A percentile compares a stretch with the other conserved stretches of the same genome.
These are phyloP conservation scores for Macrolepiota albuminosa DNA, from an alignment of 768 basidiomycete genomes.

Conservation along the genomic window DNA sequence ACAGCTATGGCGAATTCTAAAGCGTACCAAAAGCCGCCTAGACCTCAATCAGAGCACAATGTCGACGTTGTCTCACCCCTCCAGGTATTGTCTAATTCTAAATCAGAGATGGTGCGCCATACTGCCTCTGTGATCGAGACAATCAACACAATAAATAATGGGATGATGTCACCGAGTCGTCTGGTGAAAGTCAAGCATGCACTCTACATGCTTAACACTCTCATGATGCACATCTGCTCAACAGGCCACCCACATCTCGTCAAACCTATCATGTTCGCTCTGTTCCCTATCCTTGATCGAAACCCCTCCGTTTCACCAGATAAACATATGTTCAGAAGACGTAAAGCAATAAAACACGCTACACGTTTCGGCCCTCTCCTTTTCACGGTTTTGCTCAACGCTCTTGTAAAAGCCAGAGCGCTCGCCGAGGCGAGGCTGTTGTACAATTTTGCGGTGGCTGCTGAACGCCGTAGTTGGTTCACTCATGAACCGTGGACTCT, in stretches of 20 bases:
- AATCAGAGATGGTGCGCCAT: neutral
- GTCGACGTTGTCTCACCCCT: slow-evolving; percentile 5
- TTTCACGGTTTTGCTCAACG: slow-evolving; percentile 56
- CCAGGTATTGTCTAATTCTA: neutral
- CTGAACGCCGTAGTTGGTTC: slow-evolving; percentile 52
- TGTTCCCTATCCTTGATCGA: slow-evolving; percentile 50
- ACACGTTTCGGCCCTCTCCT: slow-evolving; percentile 54
- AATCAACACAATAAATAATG: slow-evolving; percentile 5
- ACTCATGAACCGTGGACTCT: slow-evolving; percentile 54
- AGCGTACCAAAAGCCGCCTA: neutral
- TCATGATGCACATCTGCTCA: slow-evolving; percentile 47
- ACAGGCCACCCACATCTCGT: slow-evolving; percentile 44
- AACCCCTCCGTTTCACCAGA: slow-evolving; percentile 19
- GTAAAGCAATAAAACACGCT: slow-evolving; percentile 35
- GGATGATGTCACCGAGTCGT: slow-evolving; percentile 4
- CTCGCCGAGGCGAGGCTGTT: slow-evolving; percentile 49
- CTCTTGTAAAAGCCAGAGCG: slow-evolving; percentile 52
- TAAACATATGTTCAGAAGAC: slow-evolving; percentile 18
- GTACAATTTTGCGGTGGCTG: slow-evolving; percentile 57
- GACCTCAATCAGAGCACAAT: neutral
- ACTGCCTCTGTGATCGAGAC: neutral
- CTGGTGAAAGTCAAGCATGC: slow-evolving; percentile 26
- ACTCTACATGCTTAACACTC: slow-evolving; percentile 43
- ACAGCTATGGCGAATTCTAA: slow-evolving; percentile 6
- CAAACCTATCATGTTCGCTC: slow-evolving; percentile 39